Evolutionary conservation across 805 yeast genomes (phyloP).

Genomic region (Candida berthetii): DNA sequence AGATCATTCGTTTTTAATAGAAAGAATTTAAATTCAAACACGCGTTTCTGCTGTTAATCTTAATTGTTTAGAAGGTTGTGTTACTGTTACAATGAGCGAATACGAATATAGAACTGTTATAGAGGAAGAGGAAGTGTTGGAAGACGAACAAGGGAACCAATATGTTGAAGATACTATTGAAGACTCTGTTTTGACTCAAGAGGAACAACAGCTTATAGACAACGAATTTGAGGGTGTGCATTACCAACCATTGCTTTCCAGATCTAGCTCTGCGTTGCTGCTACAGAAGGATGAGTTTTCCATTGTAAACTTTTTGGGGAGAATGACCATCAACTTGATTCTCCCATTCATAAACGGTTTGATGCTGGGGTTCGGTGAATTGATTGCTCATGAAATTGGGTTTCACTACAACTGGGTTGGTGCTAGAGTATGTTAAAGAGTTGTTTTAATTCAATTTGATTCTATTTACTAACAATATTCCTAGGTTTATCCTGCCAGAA

Average conservation of each 20-base stretch:
- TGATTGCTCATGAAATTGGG: conserved; percentile 88
- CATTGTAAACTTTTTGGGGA: conserved; percentile 5
- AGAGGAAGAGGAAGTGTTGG: not conserved
- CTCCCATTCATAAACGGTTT: conserved; percentile 89
- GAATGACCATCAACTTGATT: conserved; percentile 66
- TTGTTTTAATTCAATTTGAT: conserved; percentile 1
- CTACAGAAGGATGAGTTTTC: not conserved
- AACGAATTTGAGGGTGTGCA: no score
- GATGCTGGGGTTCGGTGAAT: conserved; percentile 95
- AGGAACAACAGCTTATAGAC: not conserved
- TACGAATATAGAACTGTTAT: not conserved
- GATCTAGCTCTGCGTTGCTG: no score
- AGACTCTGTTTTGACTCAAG: not conserved
- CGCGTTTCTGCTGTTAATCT: no score
- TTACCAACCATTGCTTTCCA: no score
- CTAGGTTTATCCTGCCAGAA: conserved; percentile 26
- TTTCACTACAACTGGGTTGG: conserved; percentile 72
- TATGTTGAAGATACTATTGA: not conserved
- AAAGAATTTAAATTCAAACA: no score
- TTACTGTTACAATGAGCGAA: no score
- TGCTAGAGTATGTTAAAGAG: conserved; percentile 42
- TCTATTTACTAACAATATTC: conserved; percentile 8
- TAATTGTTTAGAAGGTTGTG: no score
- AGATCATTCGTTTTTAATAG: no score
- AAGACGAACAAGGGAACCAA: not conserved